Evolutionary conservation across 2,329 filamentous ascomycete species (phyloP).

Genomic region (Dactylellina leptospora): DNA sequence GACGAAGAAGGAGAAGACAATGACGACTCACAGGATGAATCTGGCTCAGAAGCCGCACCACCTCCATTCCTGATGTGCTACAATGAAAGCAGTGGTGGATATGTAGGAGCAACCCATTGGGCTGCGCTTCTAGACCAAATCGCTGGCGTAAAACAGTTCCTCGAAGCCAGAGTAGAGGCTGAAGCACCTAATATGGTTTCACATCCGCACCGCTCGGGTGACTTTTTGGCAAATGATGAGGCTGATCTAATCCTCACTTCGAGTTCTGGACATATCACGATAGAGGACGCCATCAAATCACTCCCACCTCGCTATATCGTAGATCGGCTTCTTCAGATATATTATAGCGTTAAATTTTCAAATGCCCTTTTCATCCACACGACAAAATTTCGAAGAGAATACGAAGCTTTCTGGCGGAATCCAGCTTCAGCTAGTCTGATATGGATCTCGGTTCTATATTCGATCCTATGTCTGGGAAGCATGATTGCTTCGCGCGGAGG

Average conservation of each 20-base stretch:
- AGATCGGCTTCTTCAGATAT: conserved; percentile 60
- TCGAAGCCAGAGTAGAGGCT: conserved; percentile 56
- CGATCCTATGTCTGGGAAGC: conserved; percentile 60
- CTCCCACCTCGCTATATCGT: conserved; percentile 61
- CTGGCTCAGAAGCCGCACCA: conserved; percentile 55
- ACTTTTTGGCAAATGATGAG: conserved; percentile 56
- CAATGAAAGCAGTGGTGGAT: conserved; percentile 56
- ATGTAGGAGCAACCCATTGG: conserved; percentile 62
- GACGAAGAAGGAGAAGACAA: background rate
- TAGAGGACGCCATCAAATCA: conserved; percentile 59
- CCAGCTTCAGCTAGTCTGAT: conserved; percentile 62
- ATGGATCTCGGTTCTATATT: conserved; percentile 66
- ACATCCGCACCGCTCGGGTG: conserved; percentile 57
- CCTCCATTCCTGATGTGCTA: conserved; percentile 50
- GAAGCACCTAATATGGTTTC: conserved; percentile 55
- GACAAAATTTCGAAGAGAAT: conserved; percentile 64
- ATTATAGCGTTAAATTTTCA: conserved; percentile 62
- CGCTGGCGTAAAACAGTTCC: conserved; percentile 59
- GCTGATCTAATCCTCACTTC: conserved; percentile 60
- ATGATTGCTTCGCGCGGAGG: conserved; percentile 48
- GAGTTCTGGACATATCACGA: conserved; percentile 56
- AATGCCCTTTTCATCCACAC: conserved; percentile 61
- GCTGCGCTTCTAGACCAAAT: conserved; percentile 62
- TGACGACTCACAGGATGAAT: conserved; percentile 50
- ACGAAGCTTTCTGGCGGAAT: conserved; percentile 64